Base-by-base conservation (phyloP, 805 yeast species). In the Candida patagonica region DNA sequence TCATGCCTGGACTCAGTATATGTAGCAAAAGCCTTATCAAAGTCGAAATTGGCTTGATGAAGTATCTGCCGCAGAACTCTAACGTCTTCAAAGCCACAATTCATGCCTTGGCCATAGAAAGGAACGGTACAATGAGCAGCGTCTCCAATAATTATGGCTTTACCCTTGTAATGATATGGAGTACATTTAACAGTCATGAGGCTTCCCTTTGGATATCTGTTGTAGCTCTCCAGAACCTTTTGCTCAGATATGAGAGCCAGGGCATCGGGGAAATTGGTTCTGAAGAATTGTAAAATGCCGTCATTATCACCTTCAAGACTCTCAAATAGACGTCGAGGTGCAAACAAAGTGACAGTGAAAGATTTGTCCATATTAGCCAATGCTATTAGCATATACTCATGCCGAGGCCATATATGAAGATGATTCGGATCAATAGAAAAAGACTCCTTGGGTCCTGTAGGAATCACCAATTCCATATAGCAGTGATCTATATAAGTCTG, bases 121-220 rank as follows among this genome's bases (percentile, higher is more conserved):
- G 96, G 96, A 5, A 88, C 96, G 95, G 87, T 88, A 22, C 92
- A 76, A 61, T 88, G 96, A 0, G 96, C 94, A 1, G 96, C 95
- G 58, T 88, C 96, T 5, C 96, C 96, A 22, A 88, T 62, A 9
- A 88, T 62, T 7, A 88, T 63, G 12, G 78, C 78, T 42, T 73
- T 71, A 35, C 77, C 82, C 30, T 67, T 58, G 34, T 66, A 70
- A 54, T 84, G 74, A 61, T 85, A 88, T 2, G 89, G 86, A 37
- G 63, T 62, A 49, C 84, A 79, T 35, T 70, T 71, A 6, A 83
- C 71, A 45, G 83, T 85, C 63, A 87, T 69, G 33, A 88, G 66
- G n/a, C 87, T 67, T 3, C 94, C 92, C 38, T 78, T 68, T 3
- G 94, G 95, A 50, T 81, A 71, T 32, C 63, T 58, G 19, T 68